These are phyloP conservation scores for Zygotorulaspora florentina DNA, from an alignment of 805 yeast species.

Conservation along the genomic window DNA sequence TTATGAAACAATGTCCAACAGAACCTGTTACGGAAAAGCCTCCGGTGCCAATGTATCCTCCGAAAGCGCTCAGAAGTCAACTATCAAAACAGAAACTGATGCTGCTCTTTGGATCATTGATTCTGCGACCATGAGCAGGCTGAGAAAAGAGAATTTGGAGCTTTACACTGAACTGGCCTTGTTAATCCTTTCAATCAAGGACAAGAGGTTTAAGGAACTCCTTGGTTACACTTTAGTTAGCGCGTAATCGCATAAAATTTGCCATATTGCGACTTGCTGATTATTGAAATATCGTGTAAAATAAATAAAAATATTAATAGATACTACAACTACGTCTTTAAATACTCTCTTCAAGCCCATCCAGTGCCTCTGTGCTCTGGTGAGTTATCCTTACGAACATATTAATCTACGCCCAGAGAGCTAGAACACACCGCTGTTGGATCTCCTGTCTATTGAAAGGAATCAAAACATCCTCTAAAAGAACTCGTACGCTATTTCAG, in stretches of 20 bases:
- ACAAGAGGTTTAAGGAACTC: constrained; percentile 68
- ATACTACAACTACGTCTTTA: too few species aligned
- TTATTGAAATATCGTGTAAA: too few species aligned
- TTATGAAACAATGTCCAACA: constrained; percentile 47
- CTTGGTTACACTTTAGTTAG: constrained; percentile 72
- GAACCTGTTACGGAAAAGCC: constrained; percentile 51
- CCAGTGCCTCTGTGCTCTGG: too few species aligned
- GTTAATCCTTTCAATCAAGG: constrained; percentile 57
- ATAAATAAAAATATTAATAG: too few species aligned
- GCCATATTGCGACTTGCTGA: too few species aligned
- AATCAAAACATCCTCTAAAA: too few species aligned
- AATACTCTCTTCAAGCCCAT: too few species aligned
- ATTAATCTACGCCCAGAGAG: too few species aligned
- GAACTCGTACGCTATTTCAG: too few species aligned
- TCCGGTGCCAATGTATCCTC: constrained; percentile 34
- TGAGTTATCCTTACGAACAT: too few species aligned
- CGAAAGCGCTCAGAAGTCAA: constrained; percentile 41
- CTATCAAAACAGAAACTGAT: constrained; percentile 55
- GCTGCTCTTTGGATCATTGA: constrained; percentile 67
- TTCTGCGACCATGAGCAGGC: constrained; percentile 39
- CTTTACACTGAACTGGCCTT: constrained; percentile 60
- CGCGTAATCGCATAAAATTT: constrained; percentile 31
- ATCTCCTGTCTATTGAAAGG: too few species aligned
- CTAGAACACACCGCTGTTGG: too few species aligned
- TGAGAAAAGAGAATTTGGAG: constrained; percentile 47